Base-by-base conservation (phyloP, 345 rosid genomes). In the Corchorus capsularis region DNA sequence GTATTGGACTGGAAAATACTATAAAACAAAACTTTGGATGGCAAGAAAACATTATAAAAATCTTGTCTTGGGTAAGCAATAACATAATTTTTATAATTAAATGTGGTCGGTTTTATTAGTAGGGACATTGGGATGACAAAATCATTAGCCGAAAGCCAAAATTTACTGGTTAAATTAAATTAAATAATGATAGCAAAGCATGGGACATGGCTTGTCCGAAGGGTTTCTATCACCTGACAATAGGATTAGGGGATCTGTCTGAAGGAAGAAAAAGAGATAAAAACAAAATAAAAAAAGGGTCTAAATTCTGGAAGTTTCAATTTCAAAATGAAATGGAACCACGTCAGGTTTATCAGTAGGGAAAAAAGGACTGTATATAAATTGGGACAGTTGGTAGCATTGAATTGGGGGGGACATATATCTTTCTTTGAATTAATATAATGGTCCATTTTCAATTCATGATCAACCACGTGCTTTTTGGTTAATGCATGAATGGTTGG, bases 401-500 rank as follows among this genome's bases (percentile, higher is more conserved):
- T 69, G 60, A 52, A 69, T 32, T 9, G 27, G 27, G 46, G 9
- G 46, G 11, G 73, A 10, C 20, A n/a, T 2, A n/a, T 32, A 22
- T 69, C 4, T 50, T 3, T n/a, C 8, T 52, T 27, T 27, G 27
- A 27, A 27, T 27, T 27, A 27, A 27, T 27, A 27, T 27, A 27
- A 6, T 52, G 73, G 73, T 16, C 46, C 72, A 4, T 7, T 1
- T 52, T 4, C 52, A 15, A 19, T 67, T 67, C n/a, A 69, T 49
- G 72, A 69, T 69, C 59, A 69, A 32, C 45, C 43, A 50, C 45
- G 59, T 69, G 59, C 57, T 9, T 27, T 68, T 68, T 49, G 27
- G 15, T 69, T 69, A 22, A 34, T 16, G 32, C 27, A 50, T 34
- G 60, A 16, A 0, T 15, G 5, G 1, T 16, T 27, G 5, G 1